Conservation (phyloP, 768 basidiomycete genomes). For the Cyathus striatus region DNA sequence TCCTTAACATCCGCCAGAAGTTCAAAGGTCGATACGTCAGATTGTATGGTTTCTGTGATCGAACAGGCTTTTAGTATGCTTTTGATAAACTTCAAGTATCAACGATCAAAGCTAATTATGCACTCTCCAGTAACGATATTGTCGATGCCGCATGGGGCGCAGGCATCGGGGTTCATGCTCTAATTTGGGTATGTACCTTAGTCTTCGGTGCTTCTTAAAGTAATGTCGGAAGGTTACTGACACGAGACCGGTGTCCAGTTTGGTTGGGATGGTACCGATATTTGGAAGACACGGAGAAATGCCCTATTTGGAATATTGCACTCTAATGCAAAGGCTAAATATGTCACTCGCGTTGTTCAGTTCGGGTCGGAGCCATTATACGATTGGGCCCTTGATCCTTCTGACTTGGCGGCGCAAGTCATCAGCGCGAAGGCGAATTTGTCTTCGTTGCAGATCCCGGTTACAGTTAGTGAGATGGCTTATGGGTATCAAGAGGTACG, state of each 20-base stretch:
- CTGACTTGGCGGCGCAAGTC: conserved; percentile 47
- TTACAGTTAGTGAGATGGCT: conserved; percentile 65
- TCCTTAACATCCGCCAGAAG: conserved; percentile 49
- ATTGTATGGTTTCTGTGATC: conserved; percentile 45
- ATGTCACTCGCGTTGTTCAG: conserved; percentile 59
- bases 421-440: conserved; percentile 41
- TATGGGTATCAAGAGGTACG: conserved; percentile 47
- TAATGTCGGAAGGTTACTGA: no score
- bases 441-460: conserved; percentile 50
- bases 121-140: conserved; percentile 39
- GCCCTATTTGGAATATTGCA: conserved; percentile 45
- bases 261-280: conserved; percentile 38
- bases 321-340: conserved; percentile 58
- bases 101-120: conserved; percentile 1
- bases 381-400: conserved; percentile 48
- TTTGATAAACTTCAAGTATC: background rate
- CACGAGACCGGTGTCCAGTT: conserved; percentile 39
- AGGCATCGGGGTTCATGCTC: conserved; percentile 65
- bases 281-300: conserved; percentile 53
- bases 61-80: conserved; percentile 40
- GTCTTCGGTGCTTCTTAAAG: no score
- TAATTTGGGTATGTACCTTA: conserved; percentile 79
- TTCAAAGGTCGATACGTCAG: conserved; percentile 67
- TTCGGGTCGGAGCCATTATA: conserved; percentile 71
- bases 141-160: conserved; percentile 66